Evolutionary conservation across 2,329 filamentous ascomycete genomes (phyloP).

Genomic region (Fusarium falciforme): DNA sequence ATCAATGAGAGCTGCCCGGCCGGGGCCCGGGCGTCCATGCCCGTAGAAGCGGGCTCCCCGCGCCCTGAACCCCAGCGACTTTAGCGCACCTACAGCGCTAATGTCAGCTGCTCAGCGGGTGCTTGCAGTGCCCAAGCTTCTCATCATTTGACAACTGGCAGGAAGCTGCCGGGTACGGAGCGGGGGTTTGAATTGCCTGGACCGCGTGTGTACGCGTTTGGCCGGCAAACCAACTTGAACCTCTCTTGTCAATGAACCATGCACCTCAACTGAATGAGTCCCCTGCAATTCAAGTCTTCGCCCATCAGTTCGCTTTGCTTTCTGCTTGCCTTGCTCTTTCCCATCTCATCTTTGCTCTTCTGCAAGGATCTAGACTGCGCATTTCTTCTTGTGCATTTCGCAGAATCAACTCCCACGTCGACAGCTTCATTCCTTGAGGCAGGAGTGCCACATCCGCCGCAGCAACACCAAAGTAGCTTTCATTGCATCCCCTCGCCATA

Average conservation of each 20-base stretch:
- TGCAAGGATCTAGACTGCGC: background rate
- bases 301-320: background rate
- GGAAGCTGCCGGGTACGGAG: background rate
- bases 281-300: background rate
- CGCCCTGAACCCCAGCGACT: slow-evolving; percentile 6
- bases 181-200: slow-evolving; percentile 13
- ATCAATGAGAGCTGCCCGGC: background rate
- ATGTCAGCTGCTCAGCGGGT: background rate
- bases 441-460: background rate
- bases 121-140: slow-evolving; percentile 8
- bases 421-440: background rate
- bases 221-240: background rate
- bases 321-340: background rate
- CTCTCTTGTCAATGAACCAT: background rate
- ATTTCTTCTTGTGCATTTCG: background rate
- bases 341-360: background rate
- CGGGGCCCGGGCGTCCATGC: slow-evolving; percentile 1
- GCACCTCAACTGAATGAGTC: slow-evolving; percentile 15
- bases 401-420: background rate
- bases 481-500: background rate
- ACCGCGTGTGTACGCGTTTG: slow-evolving; percentile 34
- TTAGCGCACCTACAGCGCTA: slow-evolving; percentile 16
- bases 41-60: background rate
- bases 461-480: background rate
- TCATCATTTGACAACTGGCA: background rate